Percentiles rank a stretch among this genome's conserved stretches.
Evolutionary conservation across 306 rosid genomes (phyloP).

Genomic region (Erythrophleum fordii): DNA sequence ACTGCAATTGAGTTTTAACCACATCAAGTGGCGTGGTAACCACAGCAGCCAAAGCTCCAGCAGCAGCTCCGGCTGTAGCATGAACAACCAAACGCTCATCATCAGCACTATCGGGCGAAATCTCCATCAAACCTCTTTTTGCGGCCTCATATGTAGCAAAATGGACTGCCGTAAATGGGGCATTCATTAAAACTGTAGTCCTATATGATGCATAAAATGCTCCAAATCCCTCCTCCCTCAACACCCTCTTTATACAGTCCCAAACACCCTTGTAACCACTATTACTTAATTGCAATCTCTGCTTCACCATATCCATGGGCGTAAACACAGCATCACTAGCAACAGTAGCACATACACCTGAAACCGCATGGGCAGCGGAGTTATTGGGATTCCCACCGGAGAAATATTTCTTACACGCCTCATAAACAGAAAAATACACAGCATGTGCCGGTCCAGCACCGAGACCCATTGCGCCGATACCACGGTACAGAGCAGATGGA

Average conservation of each 20-base stretch:
- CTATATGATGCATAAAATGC: constrained; percentile 83
- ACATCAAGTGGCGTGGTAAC: constrained; percentile 75
- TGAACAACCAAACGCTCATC: constrained; percentile 63
- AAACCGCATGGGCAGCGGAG: constrained; percentile 62
- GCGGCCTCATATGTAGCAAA: constrained; percentile 63
- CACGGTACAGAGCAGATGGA: constrained; percentile 72
- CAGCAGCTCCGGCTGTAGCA: constrained; percentile 77
- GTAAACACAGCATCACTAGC: constrained; percentile 83
- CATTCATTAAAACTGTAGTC: constrained; percentile 76
- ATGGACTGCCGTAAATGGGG: constrained; percentile 71
- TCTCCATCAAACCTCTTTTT: constrained; percentile 50
- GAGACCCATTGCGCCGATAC: constrained; percentile 87
- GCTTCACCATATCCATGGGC: constrained; percentile 96
- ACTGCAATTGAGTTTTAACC: constrained; percentile 67
- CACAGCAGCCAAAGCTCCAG: constrained; percentile 66
- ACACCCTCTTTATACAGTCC: constrained; percentile 73
- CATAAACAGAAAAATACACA: constrained; percentile 76
- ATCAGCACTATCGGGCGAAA: constrained; percentile 47
- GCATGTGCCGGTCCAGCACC: constrained; percentile 98
- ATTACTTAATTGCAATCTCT: constrained; percentile 76
- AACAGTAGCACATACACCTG: constrained; percentile 80
- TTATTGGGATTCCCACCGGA: constrained; percentile 58
- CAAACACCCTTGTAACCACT: constrained; percentile 75
- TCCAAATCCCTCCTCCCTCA: constrained; percentile 70
- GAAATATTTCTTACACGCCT: constrained; percentile 62